These are phyloP conservation scores for Yamadazyma diospyri DNA, from an alignment of 1,139 yeast species.

Conservation along the genomic window DNA sequence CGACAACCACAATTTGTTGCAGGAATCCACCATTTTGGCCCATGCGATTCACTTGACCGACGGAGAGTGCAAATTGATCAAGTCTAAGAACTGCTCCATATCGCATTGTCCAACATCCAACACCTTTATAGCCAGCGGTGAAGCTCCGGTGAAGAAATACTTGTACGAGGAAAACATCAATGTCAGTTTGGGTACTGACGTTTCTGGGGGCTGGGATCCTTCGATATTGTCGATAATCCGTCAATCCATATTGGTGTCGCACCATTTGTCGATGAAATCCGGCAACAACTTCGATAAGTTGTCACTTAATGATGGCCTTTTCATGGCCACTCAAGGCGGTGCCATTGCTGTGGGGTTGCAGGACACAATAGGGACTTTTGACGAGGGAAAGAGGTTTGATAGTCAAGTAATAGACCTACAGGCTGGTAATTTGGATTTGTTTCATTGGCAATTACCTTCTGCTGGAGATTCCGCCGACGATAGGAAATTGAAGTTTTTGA, in stretches of 20 bases:
- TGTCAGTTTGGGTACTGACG: constrained; percentile 86
- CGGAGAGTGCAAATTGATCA: constrained; percentile 59
- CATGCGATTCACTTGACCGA: constrained; percentile 79
- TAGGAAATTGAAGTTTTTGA: constrained; percentile 32
- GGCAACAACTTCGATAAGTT: constrained; percentile 37
- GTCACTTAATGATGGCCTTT: constrained; percentile 67
- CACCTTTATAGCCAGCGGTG: constrained; percentile 86
- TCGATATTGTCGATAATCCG: constrained; percentile 73
- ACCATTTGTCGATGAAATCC: constrained; percentile 70
- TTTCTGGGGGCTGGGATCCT: constrained; percentile 87
- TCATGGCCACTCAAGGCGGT: constrained; percentile 86
- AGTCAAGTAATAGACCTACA: constrained; percentile 71
- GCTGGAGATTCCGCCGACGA: constrained; percentile 12
- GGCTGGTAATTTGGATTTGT: constrained; percentile 57
- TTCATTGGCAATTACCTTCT: constrained; percentile 57
- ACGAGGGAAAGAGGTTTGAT: constrained; percentile 77
- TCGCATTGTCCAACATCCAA: constrained; percentile 95
- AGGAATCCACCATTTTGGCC: constrained; percentile 72
- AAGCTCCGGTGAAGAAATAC: constrained; percentile 72
- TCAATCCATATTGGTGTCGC: constrained; percentile 78
- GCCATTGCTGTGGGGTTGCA: constrained; percentile 70
- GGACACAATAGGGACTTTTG: constrained; percentile 64
- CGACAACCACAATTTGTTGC: constrained; percentile 57
- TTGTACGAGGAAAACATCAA: constrained; percentile 64
- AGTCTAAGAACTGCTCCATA: constrained; percentile 59